These are phyloP conservation scores for Oidiodendron maius DNA, from an alignment of 495 filamentous ascomycete genomes.

Conservation along the genomic window DNA sequence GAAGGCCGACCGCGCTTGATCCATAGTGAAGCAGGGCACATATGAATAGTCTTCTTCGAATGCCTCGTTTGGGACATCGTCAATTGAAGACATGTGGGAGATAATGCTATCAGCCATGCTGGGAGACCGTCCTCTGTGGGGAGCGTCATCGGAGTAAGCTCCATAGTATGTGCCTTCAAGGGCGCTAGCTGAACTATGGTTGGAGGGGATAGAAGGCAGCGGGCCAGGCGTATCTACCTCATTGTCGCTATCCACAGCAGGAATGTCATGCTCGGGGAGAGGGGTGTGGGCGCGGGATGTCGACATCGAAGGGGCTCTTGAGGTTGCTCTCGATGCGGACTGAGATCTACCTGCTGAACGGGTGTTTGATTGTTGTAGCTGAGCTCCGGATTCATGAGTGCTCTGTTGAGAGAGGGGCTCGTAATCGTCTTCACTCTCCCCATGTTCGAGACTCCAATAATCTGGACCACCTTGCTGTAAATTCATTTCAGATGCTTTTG, in stretches of 20 bases:
- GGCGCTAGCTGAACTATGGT: constrained; percentile 46
- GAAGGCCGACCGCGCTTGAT: constrained; percentile 81
- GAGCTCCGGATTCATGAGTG: constrained; percentile 23
- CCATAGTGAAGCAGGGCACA: constrained; percentile 83
- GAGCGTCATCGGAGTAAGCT: constrained; percentile 53
- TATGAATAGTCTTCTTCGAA: constrained; percentile 82
- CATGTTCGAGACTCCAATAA: constrained; percentile 79
- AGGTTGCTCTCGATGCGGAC: constrained; percentile 37
- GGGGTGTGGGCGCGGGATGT: constrained; percentile 23
- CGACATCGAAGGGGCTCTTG: constrained; percentile 32
- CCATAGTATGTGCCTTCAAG: constrained; percentile 76
- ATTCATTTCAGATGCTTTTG: constrained; percentile 28
- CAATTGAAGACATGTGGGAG: constrained; percentile 53
- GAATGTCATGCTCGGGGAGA: constrained; percentile 34
- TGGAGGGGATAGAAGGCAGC: constrained; percentile 26
- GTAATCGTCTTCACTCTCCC: constrained; percentile 48
- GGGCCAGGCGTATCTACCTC: constrained; percentile 40
- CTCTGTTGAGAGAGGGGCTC: constrained; percentile 28
- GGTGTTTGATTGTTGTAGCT: constrained; percentile 15
- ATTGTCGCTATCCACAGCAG: constrained; percentile 31
- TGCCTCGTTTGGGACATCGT: constrained; percentile 44
- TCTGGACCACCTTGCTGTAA: constrained; percentile 40
- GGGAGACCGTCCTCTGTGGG: constrained; percentile 46
- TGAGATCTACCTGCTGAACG: constrained; percentile 37
- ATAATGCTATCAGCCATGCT: constrained; percentile 57